Base-by-base conservation (phyloP, 31 red algal genomes). In the Asparagopsis taxiformis region DNA sequence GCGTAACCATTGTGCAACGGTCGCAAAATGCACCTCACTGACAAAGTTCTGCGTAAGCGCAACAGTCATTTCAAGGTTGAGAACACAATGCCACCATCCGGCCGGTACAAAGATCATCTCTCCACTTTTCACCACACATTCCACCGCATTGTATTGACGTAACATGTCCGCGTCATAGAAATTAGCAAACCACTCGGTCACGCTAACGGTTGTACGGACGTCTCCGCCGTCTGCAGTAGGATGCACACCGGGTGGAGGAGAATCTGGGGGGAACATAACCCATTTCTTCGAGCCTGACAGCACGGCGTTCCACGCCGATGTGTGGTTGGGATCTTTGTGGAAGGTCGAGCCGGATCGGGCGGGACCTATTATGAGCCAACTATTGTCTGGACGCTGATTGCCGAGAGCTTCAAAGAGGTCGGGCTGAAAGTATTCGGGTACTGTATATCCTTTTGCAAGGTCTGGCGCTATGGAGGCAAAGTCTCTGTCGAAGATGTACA, bases 51-150 rank as follows among this genome's bases (percentile, higher is more conserved):
- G 80, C 13, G 89, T 92, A 16, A 92, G 43, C 52, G 89, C 89
- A 0, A 85, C 62, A 4, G 72, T 48, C 33, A 28, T 32, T 0
- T 79, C 72, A 22, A 80, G 8, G 58, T 92, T 92, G 20, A 92
- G n/a, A 26, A 86, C 89, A 21, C 65, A 68, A 61, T 92, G 89
- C 89, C 89, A 92, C 89, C 89, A 92, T 48, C 89, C 89, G 23
- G 60, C 44, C 17, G 89, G 89, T 35, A 92, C 62, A 74, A 87
- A 92, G 15, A 92, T 53, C n/a, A 79, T 37, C 29, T 92, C 89
- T 4, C 89, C 89, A 11, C 59, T 31, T 1, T 58, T 0, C 38
- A 77, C 71, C 17, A 84, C 20, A 48, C 58, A 83, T 61, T 91
- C 86, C 34, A 38, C 51, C 2, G 21, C 65, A n/a, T 57, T 66